Conservation (phyloP, 2,329 filamentous ascomycete species). For the Aspergillus puulaauensis region DNA sequence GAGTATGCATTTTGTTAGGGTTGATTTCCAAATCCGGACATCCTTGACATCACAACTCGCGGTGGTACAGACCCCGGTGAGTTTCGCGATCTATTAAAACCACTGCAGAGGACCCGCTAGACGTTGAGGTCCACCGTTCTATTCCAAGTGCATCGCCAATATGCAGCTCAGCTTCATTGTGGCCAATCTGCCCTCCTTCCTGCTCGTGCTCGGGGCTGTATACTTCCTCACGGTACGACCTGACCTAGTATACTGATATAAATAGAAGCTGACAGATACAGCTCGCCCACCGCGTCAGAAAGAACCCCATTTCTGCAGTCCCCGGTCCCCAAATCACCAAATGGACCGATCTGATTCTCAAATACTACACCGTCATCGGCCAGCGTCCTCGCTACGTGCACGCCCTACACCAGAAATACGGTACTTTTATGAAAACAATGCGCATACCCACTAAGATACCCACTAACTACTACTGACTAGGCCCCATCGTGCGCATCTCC, state of each 20-base stretch:
- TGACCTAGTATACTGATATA: neutral
- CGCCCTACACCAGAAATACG: slow-evolving; percentile 15
- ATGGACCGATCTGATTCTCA: slow-evolving; percentile 11
- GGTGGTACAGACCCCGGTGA: neutral
- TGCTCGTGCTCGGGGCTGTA: neutral
- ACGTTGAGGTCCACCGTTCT: neutral
- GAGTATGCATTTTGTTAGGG: too few species aligned
- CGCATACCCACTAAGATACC: neutral
- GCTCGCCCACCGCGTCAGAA: neutral
- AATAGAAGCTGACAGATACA: neutral
- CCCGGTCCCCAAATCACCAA: slow-evolving; percentile 13
- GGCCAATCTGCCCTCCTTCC: slow-evolving; percentile 4
- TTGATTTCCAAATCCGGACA: neutral
- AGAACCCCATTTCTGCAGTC: slow-evolving; percentile 1
- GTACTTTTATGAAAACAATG: neutral
- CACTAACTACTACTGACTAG: slow-evolving; percentile 12
- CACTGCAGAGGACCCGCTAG: neutral
- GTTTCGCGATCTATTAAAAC: neutral
- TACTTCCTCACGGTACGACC: slow-evolving; percentile 6
- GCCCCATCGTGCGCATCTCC: slow-evolving; percentile 31
- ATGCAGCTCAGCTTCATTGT: neutral
- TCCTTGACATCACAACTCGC: neutral
- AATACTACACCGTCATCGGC: slow-evolving; percentile 10
- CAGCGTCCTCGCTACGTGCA: slow-evolving; percentile 16
- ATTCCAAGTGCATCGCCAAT: neutral